Percentiles rank a stretch among this genome's conserved stretches.
Conservation (phyloP, 164 flowering plant genomes). For the Vitis cinerea region DNA sequence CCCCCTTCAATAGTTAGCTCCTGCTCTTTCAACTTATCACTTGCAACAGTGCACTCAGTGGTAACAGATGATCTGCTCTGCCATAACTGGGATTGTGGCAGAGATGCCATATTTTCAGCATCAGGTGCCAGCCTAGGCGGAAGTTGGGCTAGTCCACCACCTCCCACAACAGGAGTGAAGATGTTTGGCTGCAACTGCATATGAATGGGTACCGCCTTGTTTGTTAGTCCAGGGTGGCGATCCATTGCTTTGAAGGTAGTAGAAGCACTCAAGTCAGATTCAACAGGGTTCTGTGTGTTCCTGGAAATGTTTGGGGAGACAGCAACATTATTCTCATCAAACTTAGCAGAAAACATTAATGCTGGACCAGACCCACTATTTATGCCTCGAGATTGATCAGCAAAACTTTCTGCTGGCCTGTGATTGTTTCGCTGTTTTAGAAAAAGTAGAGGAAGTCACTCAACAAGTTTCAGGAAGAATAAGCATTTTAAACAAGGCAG, state of each 20-base stretch:
- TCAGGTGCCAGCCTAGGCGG: conserved; percentile 20
- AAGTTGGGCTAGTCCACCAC: conserved; percentile 19
- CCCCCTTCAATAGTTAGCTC: conserved; percentile 40
- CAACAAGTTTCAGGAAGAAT: background rate
- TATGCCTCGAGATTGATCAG: conserved; percentile 22
- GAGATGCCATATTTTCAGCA: conserved; percentile 18
- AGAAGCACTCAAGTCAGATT: conserved; percentile 22
- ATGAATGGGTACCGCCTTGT: conserved; percentile 26
- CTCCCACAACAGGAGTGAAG: conserved; percentile 10
- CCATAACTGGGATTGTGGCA: conserved; percentile 24
- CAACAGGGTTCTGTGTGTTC: conserved; percentile 19
- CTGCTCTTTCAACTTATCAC: conserved; percentile 32
- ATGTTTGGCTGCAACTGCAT: conserved; percentile 28
- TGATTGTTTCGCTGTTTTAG: conserved; percentile 29
- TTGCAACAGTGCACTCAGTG: conserved; percentile 10
- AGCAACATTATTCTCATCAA: conserved; percentile 27
- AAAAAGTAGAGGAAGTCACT: background rate
- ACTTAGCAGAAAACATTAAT: conserved; percentile 21
- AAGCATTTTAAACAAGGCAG: too few relatives aligned
- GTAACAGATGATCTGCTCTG: conserved; percentile 20
- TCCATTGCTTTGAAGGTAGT: conserved; percentile 23
- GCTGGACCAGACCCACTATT: conserved; percentile 22
- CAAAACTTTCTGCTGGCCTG: conserved; percentile 22
- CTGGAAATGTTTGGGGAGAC: conserved; percentile 20
- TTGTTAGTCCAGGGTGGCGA: conserved; percentile 21